Percentiles rank a stretch among this genome's conserved stretches.
These are phyloP conservation scores for Pisolithus tinctorius DNA, from an alignment of 768 basidiomycete genomes.

Conservation along the genomic window DNA sequence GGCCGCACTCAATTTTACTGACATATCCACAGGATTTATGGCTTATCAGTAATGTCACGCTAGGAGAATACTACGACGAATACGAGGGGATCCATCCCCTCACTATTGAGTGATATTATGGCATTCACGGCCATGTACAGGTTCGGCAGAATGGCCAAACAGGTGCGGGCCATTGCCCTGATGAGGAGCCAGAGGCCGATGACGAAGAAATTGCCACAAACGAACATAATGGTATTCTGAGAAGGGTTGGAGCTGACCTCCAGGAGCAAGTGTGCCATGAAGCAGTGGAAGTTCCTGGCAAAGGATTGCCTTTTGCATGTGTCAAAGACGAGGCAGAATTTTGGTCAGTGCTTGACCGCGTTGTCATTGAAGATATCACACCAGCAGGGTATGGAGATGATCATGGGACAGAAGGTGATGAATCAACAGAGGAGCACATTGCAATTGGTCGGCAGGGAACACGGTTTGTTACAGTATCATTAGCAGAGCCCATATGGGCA, in stretches of 20 bases:
- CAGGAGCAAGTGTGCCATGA: neutral
- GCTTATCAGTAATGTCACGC: slow-evolving; percentile 6
- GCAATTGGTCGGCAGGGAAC: neutral
- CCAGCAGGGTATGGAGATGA: slow-evolving; percentile 9
- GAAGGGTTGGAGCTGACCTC: neutral
- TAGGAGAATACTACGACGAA: slow-evolving; percentile 6
- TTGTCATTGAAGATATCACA: neutral
- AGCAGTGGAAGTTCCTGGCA: neutral
- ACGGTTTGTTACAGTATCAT: slow-evolving; percentile 5
- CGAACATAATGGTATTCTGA: neutral
- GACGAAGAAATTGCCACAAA: slow-evolving; percentile 3
- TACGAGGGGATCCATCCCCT: slow-evolving; percentile 12
- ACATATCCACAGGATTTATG: slow-evolving; percentile 6
- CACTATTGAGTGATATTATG: slow-evolving; percentile 11
- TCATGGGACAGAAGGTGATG: slow-evolving; percentile 4
- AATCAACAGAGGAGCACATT: neutral
- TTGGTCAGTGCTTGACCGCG: neutral
- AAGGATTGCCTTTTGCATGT: slow-evolving; percentile 4
- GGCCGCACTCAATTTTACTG: neutral
- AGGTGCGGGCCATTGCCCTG: slow-evolving; percentile 6
- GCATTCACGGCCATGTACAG: slow-evolving; percentile 4
- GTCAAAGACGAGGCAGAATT: neutral
- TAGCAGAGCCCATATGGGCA: slow-evolving; percentile 11
- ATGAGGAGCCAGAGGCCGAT: slow-evolving; percentile 1
- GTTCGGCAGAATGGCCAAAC: slow-evolving; percentile 1